Base-by-base conservation (phyloP, 495 filamentous ascomycete species). In the Lasiosphaeriaceae sp. region DNA sequence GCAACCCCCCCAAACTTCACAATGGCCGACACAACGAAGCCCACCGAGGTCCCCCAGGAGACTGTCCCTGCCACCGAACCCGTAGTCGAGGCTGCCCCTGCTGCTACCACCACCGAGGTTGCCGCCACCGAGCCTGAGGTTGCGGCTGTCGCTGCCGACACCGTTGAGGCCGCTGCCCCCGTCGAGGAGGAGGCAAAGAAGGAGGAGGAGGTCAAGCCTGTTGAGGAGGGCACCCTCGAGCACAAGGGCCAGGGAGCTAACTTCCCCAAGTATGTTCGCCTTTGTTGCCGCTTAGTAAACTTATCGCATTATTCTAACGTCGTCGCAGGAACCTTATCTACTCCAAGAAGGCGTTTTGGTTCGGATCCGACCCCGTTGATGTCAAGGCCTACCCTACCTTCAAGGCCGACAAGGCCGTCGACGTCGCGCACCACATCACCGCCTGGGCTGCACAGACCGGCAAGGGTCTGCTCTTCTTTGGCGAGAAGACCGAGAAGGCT, bases 391-490 rank as follows among this genome's bases (percentile, higher is more conserved):
- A 96, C 37, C 66, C 77, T 58, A 73, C 73, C 59, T 97, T 95
- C 66, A 86, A 86, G 74, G 86, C 86, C 64, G 94, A 96, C 81
- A 95, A 97, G 87, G 75, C 86, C 46, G 71, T 77, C 39, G 86
- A 89, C 14, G 74, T 86, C 57, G 88, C 88, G 59, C 86, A 93
- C 75, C 83, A 89, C 50, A 88, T 84, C 62, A 86, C 84, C 63
- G 87, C 94, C 43, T 96, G 95, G 88, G 90, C 92, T 54, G 85
- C 80, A 58, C 84, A 95, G 77, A 97, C 94, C 56, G 92, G 94
- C 67, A 96, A 95, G 82, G 94, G 94, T 73, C 86, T 98, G 7
- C 77, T 97, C 34, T 96, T 94, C 80, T 90, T 90, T 74, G 84
- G 85, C 72, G 70, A 72, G 66, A 97, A 97, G 86, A 83, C 88